Evolutionary conservation across 2,329 filamentous ascomycete genomes (phyloP).

Genomic region (Alternaria triticina): DNA sequence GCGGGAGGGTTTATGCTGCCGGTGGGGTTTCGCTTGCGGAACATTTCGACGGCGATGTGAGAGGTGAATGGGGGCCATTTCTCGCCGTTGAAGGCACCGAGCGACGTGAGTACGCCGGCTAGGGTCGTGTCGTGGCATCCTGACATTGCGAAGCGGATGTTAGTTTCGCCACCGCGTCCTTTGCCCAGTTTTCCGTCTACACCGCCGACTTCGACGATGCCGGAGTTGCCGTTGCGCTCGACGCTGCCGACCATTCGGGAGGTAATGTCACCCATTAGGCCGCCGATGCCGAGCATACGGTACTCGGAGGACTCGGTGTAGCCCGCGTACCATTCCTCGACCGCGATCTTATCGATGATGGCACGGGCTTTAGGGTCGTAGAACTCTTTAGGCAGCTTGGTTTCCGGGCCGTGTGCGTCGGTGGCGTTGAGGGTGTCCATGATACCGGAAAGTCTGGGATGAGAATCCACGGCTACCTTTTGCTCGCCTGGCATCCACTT

Average conservation of each 20-base stretch:
- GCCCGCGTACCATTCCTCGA: conserved; percentile 93
- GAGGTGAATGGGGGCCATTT: conserved; percentile 94
- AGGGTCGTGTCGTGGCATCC: conserved; percentile 96
- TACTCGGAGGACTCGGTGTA: conserved; percentile 87
- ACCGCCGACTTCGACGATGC: conserved; percentile 50
- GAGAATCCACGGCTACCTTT: conserved; percentile 80
- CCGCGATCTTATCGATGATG: conserved; percentile 74
- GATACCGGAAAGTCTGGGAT: conserved; percentile 84
- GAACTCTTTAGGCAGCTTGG: conserved; percentile 81
- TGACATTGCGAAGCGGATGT: conserved; percentile 76
- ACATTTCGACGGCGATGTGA: conserved; percentile 89
- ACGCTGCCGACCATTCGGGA: conserved; percentile 52
- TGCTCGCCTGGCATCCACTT: conserved; percentile 81
- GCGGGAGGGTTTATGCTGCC: not conserved
- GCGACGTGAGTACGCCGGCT: conserved; percentile 74
- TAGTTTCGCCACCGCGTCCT: conserved; percentile 56
- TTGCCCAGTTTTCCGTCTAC: conserved; percentile 42
- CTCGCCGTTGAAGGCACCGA: conserved; percentile 76
- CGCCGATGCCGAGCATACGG: conserved; percentile 85
- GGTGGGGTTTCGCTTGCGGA: conserved; percentile 60
- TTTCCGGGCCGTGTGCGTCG: conserved; percentile 80
- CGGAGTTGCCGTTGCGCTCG: conserved; percentile 44
- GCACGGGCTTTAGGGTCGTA: conserved; percentile 76
- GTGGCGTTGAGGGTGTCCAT: conserved; percentile 95
- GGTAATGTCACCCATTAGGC: conserved; percentile 82